phyloP scores from a whole-genome alignment of 2,329 filamentous ascomycete species.

The Botrytis galanthina region DNA sequence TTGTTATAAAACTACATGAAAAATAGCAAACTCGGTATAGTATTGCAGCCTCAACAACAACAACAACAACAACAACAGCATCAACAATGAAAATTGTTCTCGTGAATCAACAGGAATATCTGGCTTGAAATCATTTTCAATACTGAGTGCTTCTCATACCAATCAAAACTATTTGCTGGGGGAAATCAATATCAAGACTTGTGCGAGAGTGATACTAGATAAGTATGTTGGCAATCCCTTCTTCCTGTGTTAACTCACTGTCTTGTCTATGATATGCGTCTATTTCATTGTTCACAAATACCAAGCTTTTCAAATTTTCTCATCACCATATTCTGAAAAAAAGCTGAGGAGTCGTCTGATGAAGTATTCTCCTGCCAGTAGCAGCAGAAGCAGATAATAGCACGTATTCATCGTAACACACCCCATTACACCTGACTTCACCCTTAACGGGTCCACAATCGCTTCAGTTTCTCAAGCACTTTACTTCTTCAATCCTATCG shows the following conservation, averaged over 20 bases:
- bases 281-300: too few relatives aligned
- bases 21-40: not conserved
- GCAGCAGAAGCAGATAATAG: not conserved
- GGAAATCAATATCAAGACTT: not conserved
- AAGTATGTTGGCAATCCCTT: not conserved
- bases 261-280: not conserved
- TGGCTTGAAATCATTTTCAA: accelerated
- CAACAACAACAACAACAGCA: not conserved
- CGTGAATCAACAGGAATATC: not conserved
- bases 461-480: not conserved
- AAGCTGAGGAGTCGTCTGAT: not conserved
- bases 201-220: too few relatives aligned
- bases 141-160: not conserved
- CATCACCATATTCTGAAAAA: accelerated
- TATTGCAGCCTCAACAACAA: not conserved
- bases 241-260: not conserved
- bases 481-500: not conserved
- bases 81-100: not conserved
- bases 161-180: not conserved
- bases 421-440: not conserved
- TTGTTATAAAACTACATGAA: not conserved
- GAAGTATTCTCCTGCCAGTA: not conserved
- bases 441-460: not conserved
- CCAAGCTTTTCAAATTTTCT: not conserved
- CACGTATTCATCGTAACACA: not conserved